Percentiles rank a stretch among this genome's conserved stretches.
phyloP scores from a whole-genome alignment of 2,329 filamentous ascomycete genomes.

The Cercospora janseana region DNA sequence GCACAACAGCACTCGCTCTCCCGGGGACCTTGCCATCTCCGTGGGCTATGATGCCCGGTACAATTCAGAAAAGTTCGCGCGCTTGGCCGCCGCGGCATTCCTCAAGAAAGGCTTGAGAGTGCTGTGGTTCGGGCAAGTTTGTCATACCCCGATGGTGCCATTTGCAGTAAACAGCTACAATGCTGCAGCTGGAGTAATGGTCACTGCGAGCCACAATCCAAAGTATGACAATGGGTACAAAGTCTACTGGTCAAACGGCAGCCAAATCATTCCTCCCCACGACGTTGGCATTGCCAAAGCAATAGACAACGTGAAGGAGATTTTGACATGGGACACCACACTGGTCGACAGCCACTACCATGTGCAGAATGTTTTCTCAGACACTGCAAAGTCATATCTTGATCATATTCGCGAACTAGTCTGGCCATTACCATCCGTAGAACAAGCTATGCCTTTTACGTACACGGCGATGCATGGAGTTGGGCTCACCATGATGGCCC shows the following conservation, averaged over 20 bases:
- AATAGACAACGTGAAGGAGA: constrained; percentile 56
- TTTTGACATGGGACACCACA: constrained; percentile 49
- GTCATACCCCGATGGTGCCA: constrained; percentile 62
- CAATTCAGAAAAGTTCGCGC: constrained; percentile 61
- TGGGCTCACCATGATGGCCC: constrained; percentile 50
- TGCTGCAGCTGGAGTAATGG: constrained; percentile 62
- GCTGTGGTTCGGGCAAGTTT: constrained; percentile 56
- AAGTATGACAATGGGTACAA: constrained; percentile 66
- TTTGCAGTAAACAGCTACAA: constrained; percentile 56
- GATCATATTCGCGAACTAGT: constrained; percentile 34
- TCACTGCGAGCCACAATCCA: constrained; percentile 66
- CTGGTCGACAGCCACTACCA: constrained; percentile 44
- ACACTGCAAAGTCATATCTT: constrained; percentile 47
- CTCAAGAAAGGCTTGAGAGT: constrained; percentile 58
- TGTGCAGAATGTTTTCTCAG: constrained; percentile 44
- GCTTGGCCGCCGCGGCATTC: constrained; percentile 60
- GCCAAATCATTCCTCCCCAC: constrained; percentile 64
- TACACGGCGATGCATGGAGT: constrained; percentile 60
- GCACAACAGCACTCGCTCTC: constrained; percentile 33
- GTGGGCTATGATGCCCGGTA: constrained; percentile 63
- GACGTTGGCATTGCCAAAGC: constrained; percentile 58
- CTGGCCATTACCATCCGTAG: constrained; percentile 27
- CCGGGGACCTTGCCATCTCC: constrained; percentile 52
- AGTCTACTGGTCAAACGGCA: constrained; percentile 64
- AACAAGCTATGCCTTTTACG: constrained; percentile 43